These are phyloP conservation scores for Chenopodium quinoa DNA, from an alignment of 148 eudicot genomes.

Conservation along the genomic window DNA sequence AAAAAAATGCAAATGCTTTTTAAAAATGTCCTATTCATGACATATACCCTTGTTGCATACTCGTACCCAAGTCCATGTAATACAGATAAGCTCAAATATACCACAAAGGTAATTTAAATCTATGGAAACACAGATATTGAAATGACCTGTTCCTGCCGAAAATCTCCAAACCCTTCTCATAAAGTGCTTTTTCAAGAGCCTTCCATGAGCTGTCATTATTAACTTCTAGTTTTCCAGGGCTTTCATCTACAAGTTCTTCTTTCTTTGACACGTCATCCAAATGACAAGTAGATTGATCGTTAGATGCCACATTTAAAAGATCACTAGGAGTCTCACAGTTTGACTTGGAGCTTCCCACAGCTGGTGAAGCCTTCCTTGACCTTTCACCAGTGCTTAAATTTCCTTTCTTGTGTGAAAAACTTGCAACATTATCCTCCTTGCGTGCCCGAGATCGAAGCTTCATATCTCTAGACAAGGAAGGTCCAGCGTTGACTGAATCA, in stretches of 20 bases:
- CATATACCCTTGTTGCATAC: background rate
- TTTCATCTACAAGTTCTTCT: constrained; percentile 70
- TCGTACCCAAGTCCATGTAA: background rate
- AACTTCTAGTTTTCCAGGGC: constrained; percentile 50
- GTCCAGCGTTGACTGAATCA: constrained; percentile 51
- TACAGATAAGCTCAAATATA: background rate
- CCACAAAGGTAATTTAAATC: background rate
- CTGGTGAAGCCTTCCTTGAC: constrained; percentile 43
- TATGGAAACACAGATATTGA: background rate
- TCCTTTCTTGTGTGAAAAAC: constrained; percentile 45
- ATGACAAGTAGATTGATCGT: constrained; percentile 26
- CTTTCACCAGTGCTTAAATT: constrained; percentile 46
- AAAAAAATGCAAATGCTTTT: background rate
- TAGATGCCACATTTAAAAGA: constrained; percentile 31
- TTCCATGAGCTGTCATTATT: constrained; percentile 65
- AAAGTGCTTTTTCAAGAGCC: constrained; percentile 79
- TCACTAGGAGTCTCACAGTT: constrained; percentile 42
- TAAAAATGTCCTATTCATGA: background rate
- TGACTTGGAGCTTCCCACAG: constrained; percentile 33
- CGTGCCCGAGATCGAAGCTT: constrained; percentile 45
- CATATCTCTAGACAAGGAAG: constrained; percentile 41
- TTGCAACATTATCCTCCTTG: constrained; percentile 51
- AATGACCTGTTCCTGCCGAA: constrained; percentile 91
- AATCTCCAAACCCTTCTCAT: constrained; percentile 85
- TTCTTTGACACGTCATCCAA: constrained; percentile 49